These are phyloP conservation scores for Lactarius quietus DNA, from an alignment of 768 basidiomycete genomes.

Conservation along the genomic window DNA sequence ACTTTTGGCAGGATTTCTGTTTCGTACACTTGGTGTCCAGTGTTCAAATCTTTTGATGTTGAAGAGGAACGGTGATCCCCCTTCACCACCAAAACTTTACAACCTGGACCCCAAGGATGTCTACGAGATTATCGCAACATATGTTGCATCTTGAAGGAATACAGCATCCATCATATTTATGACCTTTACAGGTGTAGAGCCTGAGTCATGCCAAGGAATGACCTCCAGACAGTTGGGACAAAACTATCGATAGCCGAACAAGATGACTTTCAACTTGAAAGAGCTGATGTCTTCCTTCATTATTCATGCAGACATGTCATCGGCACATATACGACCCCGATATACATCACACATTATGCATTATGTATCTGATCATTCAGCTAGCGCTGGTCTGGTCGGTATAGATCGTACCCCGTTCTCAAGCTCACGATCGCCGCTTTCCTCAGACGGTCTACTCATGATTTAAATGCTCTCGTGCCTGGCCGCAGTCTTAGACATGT, in stretches of 20 bases:
- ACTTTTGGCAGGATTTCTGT: neutral
- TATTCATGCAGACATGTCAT: too few relatives aligned
- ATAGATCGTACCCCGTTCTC: slow-evolving; percentile 46
- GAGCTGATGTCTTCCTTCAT: neutral
- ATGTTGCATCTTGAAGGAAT: neutral
- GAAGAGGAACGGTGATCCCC: neutral
- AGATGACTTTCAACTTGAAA: neutral
- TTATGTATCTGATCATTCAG: too few relatives aligned
- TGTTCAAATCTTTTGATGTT: neutral
- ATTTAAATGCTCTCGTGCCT: too few relatives aligned
- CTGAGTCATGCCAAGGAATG: neutral
- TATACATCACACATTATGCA: too few relatives aligned
- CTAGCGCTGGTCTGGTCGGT: neutral
- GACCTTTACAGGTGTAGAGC: neutral
- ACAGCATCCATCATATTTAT: neutral
- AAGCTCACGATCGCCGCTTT: slow-evolving; percentile 61
- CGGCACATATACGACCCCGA: too few relatives aligned
- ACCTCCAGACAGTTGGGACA: neutral
- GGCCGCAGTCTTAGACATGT: neutral
- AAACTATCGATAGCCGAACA: neutral
- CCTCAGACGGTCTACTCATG: too few relatives aligned
- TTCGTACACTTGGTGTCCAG: neutral
- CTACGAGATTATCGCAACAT: neutral
- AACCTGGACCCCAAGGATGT: neutral
- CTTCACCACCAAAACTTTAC: too few relatives aligned